Evolutionary conservation across 1,284 basidiomycete genomes (phyloP).

Genomic region (Sporisorium exsertum): DNA sequence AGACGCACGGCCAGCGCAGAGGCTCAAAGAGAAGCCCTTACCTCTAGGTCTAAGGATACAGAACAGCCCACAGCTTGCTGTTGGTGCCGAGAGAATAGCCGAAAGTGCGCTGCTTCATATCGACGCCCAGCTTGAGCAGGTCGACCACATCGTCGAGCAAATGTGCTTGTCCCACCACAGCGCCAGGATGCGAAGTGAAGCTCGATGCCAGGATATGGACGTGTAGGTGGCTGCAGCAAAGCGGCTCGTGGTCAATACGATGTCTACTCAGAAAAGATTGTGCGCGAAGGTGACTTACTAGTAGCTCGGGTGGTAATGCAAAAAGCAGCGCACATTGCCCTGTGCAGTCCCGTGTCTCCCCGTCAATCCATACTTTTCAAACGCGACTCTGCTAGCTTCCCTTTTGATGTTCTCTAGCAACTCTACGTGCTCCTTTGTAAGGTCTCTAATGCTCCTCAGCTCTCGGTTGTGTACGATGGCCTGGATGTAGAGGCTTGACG

Average conservation of each 20-base stretch:
- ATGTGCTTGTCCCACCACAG: slow-evolving; percentile 87
- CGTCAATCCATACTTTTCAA: slow-evolving; percentile 76
- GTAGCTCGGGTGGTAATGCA: slow-evolving; percentile 96
- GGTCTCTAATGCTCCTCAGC: slow-evolving; percentile 69
- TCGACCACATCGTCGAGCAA: slow-evolving; percentile 88
- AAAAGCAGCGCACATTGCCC: slow-evolving; percentile 78
- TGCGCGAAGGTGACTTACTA: slow-evolving; percentile 75
- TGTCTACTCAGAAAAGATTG: not conserved
- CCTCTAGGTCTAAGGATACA: slow-evolving; percentile 20
- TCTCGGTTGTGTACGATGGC: slow-evolving; percentile 67
- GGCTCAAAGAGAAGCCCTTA: too few species aligned
- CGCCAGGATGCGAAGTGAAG: slow-evolving; percentile 59
- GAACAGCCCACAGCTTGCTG: slow-evolving; percentile 50
- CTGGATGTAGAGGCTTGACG: slow-evolving; percentile 71
- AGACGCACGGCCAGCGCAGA: too few species aligned
- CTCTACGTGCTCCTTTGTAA: slow-evolving; percentile 76
- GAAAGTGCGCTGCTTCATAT: slow-evolving; percentile 79
- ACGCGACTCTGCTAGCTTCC: slow-evolving; percentile 74
- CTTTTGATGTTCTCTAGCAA: slow-evolving; percentile 78
- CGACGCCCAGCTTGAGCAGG: slow-evolving; percentile 74
- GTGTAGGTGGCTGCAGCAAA: slow-evolving; percentile 81
- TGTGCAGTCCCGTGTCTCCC: slow-evolving; percentile 70
- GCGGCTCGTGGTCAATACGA: not conserved
- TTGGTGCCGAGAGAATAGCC: slow-evolving; percentile 77
- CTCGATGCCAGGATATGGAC: slow-evolving; percentile 84